Conservation (phyloP, 2,329 filamentous ascomycete genomes). For the Cytospora piceicola region DNA sequence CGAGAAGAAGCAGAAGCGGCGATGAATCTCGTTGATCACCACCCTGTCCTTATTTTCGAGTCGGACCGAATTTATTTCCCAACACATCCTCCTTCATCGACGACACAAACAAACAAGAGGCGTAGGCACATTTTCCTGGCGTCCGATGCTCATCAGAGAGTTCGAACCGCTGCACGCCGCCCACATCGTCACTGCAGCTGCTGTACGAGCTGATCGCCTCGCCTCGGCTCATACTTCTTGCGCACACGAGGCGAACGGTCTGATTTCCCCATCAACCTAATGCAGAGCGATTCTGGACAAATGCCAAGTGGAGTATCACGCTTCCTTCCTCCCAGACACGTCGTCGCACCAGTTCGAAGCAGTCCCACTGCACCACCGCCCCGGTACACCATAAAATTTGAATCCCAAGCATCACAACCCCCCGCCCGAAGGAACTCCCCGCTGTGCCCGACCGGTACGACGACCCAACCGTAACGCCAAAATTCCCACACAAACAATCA, state of each 20-base stretch:
- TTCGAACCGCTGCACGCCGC: neutral
- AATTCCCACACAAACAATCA: neutral
- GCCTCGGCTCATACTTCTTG: too few relatives aligned
- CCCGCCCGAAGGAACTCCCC: conserved; percentile 12
- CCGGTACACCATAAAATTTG: neutral
- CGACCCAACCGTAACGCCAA: neutral
- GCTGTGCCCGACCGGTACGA: conserved; percentile 6
- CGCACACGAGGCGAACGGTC: too few relatives aligned
- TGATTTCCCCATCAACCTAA: too few relatives aligned
- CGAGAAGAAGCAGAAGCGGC: too few relatives aligned
- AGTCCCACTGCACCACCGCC: neutral
- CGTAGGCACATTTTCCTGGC: neutral
- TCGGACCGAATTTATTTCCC: neutral
- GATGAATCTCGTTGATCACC: too few relatives aligned
- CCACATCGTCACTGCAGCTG: neutral
- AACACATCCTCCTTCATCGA: neutral
- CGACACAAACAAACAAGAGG: neutral
- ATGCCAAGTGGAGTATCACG: neutral
- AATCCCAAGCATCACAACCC: neutral
- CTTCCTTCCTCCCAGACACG: neutral
- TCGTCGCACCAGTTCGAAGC: neutral
- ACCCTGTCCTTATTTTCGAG: too few relatives aligned
- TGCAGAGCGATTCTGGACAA: neutral
- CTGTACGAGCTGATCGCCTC: neutral
- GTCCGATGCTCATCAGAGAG: neutral